Conservation (phyloP, 257 asterid species). For the Datura wrightii region DNA sequence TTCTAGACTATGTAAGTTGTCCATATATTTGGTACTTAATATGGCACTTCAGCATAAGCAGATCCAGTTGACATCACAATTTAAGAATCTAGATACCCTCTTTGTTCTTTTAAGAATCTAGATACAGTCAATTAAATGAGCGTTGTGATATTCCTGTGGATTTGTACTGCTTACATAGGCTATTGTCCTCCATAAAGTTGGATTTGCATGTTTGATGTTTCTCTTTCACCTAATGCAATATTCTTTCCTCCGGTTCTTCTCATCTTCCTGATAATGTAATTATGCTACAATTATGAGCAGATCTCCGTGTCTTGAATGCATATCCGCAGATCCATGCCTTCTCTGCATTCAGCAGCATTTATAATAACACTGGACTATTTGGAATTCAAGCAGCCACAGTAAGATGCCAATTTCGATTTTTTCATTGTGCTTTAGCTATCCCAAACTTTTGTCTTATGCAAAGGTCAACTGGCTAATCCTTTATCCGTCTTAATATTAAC, state of each 20-base stretch:
- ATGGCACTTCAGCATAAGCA: not conserved
- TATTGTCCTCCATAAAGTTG: not conserved
- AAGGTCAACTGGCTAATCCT: not conserved
- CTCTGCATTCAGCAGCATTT: constrained; percentile 74
- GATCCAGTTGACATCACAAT: constrained; percentile 10
- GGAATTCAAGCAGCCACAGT: constrained; percentile 84
- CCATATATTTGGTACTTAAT: not conserved
- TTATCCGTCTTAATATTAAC: not conserved
- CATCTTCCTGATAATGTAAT: constrained; percentile 26
- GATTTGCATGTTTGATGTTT: constrained; percentile 10
- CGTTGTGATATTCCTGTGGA: constrained; percentile 11
- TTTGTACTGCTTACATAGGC: constrained; percentile 13
- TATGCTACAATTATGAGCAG: constrained; percentile 48
- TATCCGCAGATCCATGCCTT: constrained; percentile 71
- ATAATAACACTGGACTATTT: constrained; percentile 65
- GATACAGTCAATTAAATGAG: constrained; percentile 6
- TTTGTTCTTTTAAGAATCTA: not conserved
- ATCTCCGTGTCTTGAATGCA: constrained; percentile 74
- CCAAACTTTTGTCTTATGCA: not conserved
- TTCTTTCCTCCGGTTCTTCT: not conserved
- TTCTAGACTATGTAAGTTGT: constrained; percentile 84
- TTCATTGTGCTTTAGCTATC: constrained; percentile 12
- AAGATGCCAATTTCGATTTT: constrained; percentile 36
- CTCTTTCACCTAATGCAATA: constrained; percentile 1
- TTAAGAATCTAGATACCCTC: not conserved